These are phyloP conservation scores for Cenchrus fungigraminus DNA, from an alignment of 176 grass and related monocot species.

Conservation along the genomic window DNA sequence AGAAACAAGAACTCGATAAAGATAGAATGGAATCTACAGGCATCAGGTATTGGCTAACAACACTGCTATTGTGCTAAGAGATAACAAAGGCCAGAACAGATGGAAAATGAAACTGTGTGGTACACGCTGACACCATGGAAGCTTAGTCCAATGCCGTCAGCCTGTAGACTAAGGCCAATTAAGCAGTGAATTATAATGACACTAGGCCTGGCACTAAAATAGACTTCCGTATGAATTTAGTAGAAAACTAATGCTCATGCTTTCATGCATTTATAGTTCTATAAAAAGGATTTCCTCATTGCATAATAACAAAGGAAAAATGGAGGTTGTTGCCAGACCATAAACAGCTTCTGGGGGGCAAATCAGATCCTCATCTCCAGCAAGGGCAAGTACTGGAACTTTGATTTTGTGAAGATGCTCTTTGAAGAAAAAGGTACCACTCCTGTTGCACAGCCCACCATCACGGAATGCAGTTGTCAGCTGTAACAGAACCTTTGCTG, in stretches of 20 bases:
- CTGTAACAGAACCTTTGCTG: slow-evolving; percentile 89
- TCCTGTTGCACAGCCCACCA: slow-evolving; percentile 74
- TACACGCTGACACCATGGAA: not conserved
- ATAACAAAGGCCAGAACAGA: slow-evolving; percentile 1
- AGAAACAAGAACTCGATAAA: slow-evolving; percentile 13
- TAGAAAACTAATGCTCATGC: not conserved
- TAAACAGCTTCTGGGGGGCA: slow-evolving; percentile 91
- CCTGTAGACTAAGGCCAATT: slow-evolving; percentile 16
- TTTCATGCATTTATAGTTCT: not conserved
- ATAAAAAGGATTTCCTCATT: not conserved
- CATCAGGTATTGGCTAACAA: not conserved
- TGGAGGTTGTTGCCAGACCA: slow-evolving; percentile 46
- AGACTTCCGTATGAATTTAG: not conserved
- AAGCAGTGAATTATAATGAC: not conserved
- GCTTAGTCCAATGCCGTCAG: not conserved
- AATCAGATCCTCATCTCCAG: slow-evolving; percentile 87
- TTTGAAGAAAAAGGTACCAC: slow-evolving; percentile 73
- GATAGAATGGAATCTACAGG: not conserved
- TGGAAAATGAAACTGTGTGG: not conserved
- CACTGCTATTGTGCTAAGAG: not conserved
- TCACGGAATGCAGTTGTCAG: slow-evolving; percentile 82
- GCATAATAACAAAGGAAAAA: slow-evolving; percentile 19
- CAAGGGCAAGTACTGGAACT: slow-evolving; percentile 83
- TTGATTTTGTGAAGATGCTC: slow-evolving; percentile 70
- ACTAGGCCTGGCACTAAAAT: not conserved